phyloP scores from a whole-genome alignment of 108 stramenopile genomes.

The Asterionellopsis glacialis region DNA sequence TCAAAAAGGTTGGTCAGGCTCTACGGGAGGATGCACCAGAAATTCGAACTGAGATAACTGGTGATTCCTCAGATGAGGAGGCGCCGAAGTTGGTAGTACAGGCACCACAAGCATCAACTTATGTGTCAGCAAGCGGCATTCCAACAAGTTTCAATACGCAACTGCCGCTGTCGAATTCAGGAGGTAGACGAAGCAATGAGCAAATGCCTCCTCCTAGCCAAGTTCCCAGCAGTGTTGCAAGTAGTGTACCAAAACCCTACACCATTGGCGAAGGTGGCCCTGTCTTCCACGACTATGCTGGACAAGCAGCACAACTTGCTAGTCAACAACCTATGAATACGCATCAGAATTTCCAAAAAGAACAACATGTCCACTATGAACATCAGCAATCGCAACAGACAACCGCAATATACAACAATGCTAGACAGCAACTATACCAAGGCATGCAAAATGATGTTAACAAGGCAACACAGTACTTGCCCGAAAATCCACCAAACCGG shows the following conservation, averaged over 20 bases:
- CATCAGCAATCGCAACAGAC: background rate
- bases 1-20: constrained; percentile 85
- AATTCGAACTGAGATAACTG: constrained; percentile 45
- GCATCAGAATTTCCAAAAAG: background rate
- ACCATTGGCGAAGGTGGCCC: background rate
- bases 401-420: background rate
- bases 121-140: background rate
- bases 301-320: background rate
- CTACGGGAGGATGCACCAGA: constrained; percentile 79
- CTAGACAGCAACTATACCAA: background rate
- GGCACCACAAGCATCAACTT: background rate
- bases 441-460: background rate
- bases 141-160: background rate
- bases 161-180: background rate
- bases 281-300: background rate
- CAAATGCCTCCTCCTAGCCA: background rate
- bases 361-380: background rate
- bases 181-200: background rate
- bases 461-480: background rate
- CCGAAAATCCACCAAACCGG: background rate
- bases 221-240: background rate
- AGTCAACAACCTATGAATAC: background rate
- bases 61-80: constrained; percentile 29
- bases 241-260: background rate
- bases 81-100: background rate